These are phyloP conservation scores for Xylariales sp. DNA, from an alignment of 2,329 filamentous ascomycete species.

Conservation along the genomic window DNA sequence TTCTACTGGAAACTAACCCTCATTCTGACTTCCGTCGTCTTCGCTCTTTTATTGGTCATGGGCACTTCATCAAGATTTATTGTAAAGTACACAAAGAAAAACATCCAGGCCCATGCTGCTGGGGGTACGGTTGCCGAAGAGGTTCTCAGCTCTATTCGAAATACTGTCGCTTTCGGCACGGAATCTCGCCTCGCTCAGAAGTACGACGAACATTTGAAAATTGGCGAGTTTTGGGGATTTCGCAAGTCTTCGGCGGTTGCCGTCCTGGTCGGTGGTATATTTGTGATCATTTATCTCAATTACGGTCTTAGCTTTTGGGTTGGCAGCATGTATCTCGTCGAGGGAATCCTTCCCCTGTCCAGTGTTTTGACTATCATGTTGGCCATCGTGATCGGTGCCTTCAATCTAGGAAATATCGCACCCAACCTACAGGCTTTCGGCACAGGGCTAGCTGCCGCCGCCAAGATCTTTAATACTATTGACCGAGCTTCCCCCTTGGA, in stretches of 20 bases:
- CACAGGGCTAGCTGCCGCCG: slow-evolving; percentile 82
- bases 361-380: slow-evolving; percentile 87
- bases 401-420: slow-evolving; percentile 87
- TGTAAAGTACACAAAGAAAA: slow-evolving; percentile 82
- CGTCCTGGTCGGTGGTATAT: slow-evolving; percentile 85
- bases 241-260: slow-evolving; percentile 79
- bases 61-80: slow-evolving; percentile 78
- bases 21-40: slow-evolving; percentile 84
- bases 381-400: slow-evolving; percentile 92
- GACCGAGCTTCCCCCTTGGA: slow-evolving; percentile 89
- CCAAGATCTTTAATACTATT: slow-evolving; percentile 94
- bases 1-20: slow-evolving; percentile 94
- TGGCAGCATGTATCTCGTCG: slow-evolving; percentile 79
- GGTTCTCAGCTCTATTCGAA: slow-evolving; percentile 92
- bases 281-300: slow-evolving; percentile 85
- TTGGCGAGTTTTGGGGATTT: slow-evolving; percentile 80
- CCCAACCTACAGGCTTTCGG: slow-evolving; percentile 90
- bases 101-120: slow-evolving; percentile 81
- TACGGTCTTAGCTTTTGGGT: slow-evolving; percentile 92
- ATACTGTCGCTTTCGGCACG: slow-evolving; percentile 91
- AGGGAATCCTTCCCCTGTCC: slow-evolving; percentile 72
- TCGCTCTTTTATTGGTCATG: slow-evolving; percentile 83
- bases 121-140: slow-evolving; percentile 93
- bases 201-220: slow-evolving; percentile 80
- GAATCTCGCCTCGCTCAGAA: slow-evolving; percentile 90